Conservation (phyloP, 2,329 filamentous ascomycete species). For the Hypomyces perniciosus region DNA sequence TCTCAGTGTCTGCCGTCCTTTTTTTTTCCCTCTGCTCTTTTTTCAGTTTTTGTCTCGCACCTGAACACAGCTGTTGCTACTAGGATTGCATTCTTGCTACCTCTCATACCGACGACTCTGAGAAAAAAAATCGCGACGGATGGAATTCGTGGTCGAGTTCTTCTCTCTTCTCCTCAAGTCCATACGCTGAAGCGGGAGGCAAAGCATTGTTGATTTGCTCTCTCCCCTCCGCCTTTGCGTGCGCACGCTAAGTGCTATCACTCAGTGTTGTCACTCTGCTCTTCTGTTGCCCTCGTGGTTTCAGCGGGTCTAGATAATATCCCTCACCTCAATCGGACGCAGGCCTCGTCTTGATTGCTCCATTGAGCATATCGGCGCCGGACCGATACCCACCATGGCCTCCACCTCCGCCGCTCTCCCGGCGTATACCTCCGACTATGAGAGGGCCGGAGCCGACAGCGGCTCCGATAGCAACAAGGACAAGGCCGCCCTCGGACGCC, state of each 20-base stretch:
- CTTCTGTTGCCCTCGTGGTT: too few relatives aligned
- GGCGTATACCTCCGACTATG: constrained; percentile 20
- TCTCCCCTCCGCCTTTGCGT: background rate
- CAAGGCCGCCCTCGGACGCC: background rate
- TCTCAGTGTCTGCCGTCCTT: background rate
- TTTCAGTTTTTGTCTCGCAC: too few relatives aligned
- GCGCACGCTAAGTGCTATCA: background rate
- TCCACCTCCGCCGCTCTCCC: constrained; percentile 11
- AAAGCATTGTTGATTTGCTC: background rate
- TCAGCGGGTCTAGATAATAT: too few relatives aligned
- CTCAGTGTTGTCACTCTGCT: too few relatives aligned
- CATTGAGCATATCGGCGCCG: background rate
- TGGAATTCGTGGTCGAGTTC: constrained; percentile 23
- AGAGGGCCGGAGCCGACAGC: constrained; percentile 10
- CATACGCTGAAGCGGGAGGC: constrained; percentile 16
- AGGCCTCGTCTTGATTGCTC: background rate
- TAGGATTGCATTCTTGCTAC: too few relatives aligned
- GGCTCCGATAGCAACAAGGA: background rate
- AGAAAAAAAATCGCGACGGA: constrained; percentile 12
- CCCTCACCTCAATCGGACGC: background rate
- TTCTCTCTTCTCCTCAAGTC: constrained; percentile 22
- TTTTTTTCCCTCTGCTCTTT: background rate
- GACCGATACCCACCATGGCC: constrained; percentile 3
- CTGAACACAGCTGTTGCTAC: background rate
- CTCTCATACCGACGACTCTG: background rate